Percentiles rank a stretch among this genome's conserved stretches.
These are phyloP conservation scores for Fusarium austroafricanum DNA, from an alignment of 2,329 filamentous ascomycete genomes.

Conservation along the genomic window DNA sequence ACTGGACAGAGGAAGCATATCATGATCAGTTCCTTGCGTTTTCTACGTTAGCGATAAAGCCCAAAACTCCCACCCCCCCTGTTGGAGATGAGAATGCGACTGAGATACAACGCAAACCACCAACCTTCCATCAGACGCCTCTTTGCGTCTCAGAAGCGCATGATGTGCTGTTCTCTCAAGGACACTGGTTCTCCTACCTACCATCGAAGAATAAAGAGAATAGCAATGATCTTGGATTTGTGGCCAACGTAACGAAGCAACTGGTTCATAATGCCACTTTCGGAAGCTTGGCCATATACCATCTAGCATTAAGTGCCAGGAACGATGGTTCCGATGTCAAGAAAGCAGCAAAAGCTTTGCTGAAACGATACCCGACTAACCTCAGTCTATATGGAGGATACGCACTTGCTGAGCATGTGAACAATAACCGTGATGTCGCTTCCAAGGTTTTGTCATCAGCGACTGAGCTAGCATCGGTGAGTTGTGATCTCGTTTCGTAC, in stretches of 20 bases:
- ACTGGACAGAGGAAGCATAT: constrained; percentile 48
- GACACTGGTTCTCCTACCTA: constrained; percentile 60
- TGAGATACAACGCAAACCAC: constrained; percentile 40
- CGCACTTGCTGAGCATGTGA: constrained; percentile 74
- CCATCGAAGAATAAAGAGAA: constrained; percentile 39
- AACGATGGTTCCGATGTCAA: constrained; percentile 67
- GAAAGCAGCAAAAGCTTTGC: constrained; percentile 77
- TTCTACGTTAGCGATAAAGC: neutral
- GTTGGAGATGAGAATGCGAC: constrained; percentile 29
- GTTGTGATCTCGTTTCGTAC: constrained; percentile 2
- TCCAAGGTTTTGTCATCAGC: constrained; percentile 75
- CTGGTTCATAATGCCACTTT: constrained; percentile 60
- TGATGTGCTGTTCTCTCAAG: constrained; percentile 65
- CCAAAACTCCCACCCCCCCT: neutral
- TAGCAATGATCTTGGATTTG: constrained; percentile 58
- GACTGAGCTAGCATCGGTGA: constrained; percentile 55
- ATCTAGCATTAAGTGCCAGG: constrained; percentile 73
- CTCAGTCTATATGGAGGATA: constrained; percentile 82
- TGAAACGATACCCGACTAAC: constrained; percentile 75
- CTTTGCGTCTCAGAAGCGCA: constrained; percentile 52
- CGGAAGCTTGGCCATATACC: constrained; percentile 70
- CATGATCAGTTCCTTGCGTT: constrained; percentile 48
- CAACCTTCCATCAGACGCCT: constrained; percentile 49
- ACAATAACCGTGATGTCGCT: constrained; percentile 68
- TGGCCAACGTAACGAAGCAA: constrained; percentile 66